Evolutionary conservation across 2,329 filamentous ascomycete species (phyloP), one percentile per base, ranked within the genome.

Genomic region (Chrysoporthe cubensis): DNA sequence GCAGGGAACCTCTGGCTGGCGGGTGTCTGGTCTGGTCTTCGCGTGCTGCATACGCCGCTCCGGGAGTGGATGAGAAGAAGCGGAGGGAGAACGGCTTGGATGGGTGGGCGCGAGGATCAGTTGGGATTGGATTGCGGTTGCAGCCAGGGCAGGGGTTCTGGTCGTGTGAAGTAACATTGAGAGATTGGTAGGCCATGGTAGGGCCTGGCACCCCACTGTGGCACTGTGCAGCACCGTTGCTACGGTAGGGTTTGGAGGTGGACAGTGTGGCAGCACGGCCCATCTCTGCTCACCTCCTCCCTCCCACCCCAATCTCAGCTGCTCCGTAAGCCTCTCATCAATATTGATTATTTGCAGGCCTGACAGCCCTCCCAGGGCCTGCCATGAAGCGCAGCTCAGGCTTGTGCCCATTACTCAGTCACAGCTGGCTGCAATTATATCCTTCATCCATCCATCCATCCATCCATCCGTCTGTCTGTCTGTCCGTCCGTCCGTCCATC

Each of bases 31-130:
- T 32, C 43, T 48, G 43, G 59, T 48, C 42, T 61, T 21, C 59
- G 43, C 37, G 4, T 61, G 59, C 37, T 44, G 57, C 57, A 60
- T 40, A 60, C 57, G 57, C 37, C 11, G 57, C 57, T 26, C 37
- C 21, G 43, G 59, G 59, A 61, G 59, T 46, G 66, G 64, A 66
- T 57, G 64, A 60, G 64, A 68, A 68, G 62, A 59, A 59, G 64
- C 65, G 66, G 66, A 66, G 66, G 66, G 32, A 46, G 42, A 26
- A 61, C 21, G 40, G 46, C 34, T 40, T 5, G 57, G 57, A 13
- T 43, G 57, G 59, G 59, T 34, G 59, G 40, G 59, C 14, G 43
- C 48, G 59, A 26, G 59, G 59, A 46, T 48, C 42, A 26, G 34
- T 18, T 61, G 21, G 58, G 63, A 66, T 66, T 66, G 66, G 62